Evolutionary conservation across 179 eudicot species (phyloP).

Genomic region (Spergularia azorica): DNA sequence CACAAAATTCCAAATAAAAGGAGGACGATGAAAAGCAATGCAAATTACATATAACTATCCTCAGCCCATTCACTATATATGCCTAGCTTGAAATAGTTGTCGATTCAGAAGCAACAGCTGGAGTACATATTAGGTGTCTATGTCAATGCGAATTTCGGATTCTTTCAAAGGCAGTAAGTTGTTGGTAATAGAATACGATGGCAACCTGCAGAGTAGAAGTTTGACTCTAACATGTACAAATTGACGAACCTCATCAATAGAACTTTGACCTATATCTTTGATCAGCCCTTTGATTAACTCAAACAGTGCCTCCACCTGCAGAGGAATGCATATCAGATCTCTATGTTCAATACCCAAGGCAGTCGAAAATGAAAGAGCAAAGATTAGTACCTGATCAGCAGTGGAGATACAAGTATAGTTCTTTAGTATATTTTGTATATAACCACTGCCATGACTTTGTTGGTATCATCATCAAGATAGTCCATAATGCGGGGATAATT

Average conservation of each 20-base stretch:
- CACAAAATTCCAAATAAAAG: too few relatives aligned
- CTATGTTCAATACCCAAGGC: conserved; percentile 11
- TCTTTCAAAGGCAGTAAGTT: too few relatives aligned
- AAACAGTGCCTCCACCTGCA: conserved; percentile 87
- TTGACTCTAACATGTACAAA: not conserved
- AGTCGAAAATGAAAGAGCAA: conserved; percentile 3
- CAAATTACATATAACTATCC: too few relatives aligned
- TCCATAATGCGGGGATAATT: conserved; percentile 98
- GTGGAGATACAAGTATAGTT: conserved; percentile 77
- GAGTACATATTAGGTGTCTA: too few relatives aligned
- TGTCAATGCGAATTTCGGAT: too few relatives aligned
- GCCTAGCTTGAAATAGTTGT: too few relatives aligned
- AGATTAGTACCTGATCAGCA: conserved; percentile 69
- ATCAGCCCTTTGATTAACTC: conserved; percentile 88
- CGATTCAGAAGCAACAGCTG: too few relatives aligned
- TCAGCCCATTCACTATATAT: too few relatives aligned
- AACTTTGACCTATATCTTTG: conserved; percentile 59
- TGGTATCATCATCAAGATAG: conserved; percentile 84
- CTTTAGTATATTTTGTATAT: conserved; percentile 88
- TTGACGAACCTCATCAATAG: conserved; percentile 66
- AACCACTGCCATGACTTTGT: conserved; percentile 93
- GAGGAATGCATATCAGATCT: conserved; percentile 15
- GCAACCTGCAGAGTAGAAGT: too few relatives aligned
- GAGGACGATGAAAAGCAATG: too few relatives aligned
- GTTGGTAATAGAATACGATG: too few relatives aligned